Evolutionary conservation across 2,329 filamentous ascomycete species (phyloP).

Genomic region (Westerdykella ornata): DNA sequence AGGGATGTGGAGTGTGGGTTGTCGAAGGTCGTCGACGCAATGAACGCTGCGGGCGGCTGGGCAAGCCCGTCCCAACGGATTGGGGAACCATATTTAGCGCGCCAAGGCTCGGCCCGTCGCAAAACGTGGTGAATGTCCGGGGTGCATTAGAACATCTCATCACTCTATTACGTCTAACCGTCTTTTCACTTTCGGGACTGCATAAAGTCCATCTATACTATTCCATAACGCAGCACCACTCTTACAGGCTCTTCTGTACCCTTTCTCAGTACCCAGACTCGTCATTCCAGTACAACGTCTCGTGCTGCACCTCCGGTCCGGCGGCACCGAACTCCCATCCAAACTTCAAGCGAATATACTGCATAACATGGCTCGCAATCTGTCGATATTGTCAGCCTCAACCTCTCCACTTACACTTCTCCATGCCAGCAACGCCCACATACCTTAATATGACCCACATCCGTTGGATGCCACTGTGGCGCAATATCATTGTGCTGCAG

Average conservation of each 20-base stretch:
- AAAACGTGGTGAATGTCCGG: too few relatives aligned
- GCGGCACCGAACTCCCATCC: constrained; percentile 52
- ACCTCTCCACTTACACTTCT: too few relatives aligned
- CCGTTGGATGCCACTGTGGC: constrained; percentile 54
- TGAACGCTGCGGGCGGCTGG: not conserved
- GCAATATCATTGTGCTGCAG: constrained; percentile 56
- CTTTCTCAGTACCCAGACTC: too few relatives aligned
- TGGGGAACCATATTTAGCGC: not conserved
- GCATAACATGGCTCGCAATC: constrained; percentile 53
- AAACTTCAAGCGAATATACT: constrained; percentile 52
- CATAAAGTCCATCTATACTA: too few relatives aligned
- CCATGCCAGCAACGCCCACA: not conserved
- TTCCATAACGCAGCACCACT: too few relatives aligned
- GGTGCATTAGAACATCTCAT: too few relatives aligned
- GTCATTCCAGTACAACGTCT: constrained; percentile 22
- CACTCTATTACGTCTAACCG: too few relatives aligned
- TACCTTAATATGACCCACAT: constrained; percentile 53
- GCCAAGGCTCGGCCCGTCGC: not conserved
- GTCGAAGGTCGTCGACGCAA: not conserved
- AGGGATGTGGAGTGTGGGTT: not conserved
- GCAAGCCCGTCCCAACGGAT: not conserved
- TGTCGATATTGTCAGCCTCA: not conserved
- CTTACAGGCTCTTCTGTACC: too few relatives aligned
- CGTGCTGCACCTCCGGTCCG: constrained; percentile 48
- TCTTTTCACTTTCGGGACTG: too few relatives aligned